phyloP scores from a whole-genome alignment of 768 basidiomycete genomes.

The Tulasnella sp. region DNA sequence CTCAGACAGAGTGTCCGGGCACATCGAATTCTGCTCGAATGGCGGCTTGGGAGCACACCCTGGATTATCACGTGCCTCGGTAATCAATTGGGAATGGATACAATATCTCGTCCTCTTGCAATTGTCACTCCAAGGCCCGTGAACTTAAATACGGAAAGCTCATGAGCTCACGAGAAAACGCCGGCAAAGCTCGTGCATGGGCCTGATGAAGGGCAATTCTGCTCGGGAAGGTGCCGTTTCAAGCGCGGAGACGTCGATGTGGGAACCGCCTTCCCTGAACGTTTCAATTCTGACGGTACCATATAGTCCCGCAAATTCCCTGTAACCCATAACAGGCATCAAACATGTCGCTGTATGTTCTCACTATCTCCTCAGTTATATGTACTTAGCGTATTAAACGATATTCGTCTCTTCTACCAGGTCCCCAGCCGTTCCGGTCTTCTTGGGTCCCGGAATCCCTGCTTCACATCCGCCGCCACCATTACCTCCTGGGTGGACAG shows the following conservation, averaged over 20 bases:
- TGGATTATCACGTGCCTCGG: not conserved
- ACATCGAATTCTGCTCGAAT: not conserved
- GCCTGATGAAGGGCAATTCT: too few relatives aligned
- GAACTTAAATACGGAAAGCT: not conserved
- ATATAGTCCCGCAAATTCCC: not conserved
- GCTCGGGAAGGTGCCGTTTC: not conserved
- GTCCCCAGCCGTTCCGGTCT: not conserved
- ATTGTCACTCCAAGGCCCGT: not conserved
- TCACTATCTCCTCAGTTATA: not conserved
- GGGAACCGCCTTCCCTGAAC: not conserved
- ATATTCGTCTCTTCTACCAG: not conserved
- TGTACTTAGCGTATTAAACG: not conserved
- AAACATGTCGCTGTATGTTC: not conserved
- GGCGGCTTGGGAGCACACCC: too few relatives aligned
- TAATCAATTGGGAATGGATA: not conserved
- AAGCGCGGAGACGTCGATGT: not conserved
- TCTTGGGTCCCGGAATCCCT: not conserved
- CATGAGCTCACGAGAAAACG: too few relatives aligned
- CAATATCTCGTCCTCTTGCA: not conserved
- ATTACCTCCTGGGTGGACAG: slow-evolving; percentile 85
- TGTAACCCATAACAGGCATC: not conserved
- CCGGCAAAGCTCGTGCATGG: not conserved
- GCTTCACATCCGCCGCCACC: slow-evolving; percentile 46
- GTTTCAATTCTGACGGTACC: slow-evolving; percentile 8
- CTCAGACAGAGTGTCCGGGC: not conserved